Conservation (phyloP, 169 alveolate species). For the Theileria equi region DNA sequence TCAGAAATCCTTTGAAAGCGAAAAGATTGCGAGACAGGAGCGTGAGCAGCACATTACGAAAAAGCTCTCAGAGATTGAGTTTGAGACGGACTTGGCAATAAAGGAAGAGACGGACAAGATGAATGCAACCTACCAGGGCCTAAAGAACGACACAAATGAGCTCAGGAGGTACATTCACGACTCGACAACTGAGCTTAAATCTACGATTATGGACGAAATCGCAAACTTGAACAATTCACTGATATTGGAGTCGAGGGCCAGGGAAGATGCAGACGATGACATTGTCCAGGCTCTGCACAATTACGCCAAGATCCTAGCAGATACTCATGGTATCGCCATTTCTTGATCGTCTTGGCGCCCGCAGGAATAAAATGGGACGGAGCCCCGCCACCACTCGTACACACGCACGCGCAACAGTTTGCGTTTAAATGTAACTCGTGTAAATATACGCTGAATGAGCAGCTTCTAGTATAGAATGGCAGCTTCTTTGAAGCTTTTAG, state of each 20-base stretch:
- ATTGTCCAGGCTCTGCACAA: conserved; percentile 87
- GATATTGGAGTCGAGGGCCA: conserved; percentile 79
- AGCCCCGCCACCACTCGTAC: no score
- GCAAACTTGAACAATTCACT: conserved; percentile 76
- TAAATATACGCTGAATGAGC: no score
- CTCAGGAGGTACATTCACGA: conserved; percentile 46
- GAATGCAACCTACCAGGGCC: conserved; percentile 25
- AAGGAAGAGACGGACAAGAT: conserved; percentile 49
- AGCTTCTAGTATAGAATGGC: background rate
- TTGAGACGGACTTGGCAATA: conserved; percentile 38
- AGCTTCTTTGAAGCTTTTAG: conserved; percentile 1
- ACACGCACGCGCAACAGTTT: no score
- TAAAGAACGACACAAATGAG: conserved; percentile 38
- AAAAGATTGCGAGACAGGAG: conserved; percentile 50
- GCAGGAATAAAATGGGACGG: no score
- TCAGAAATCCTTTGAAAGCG: conserved; percentile 55
- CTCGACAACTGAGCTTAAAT: conserved; percentile 63
- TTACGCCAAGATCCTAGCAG: conserved; percentile 74
- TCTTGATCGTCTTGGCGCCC: no score
- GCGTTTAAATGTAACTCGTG: no score
- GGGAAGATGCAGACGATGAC: conserved; percentile 88
- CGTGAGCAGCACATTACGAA: conserved; percentile 61
- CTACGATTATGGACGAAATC: conserved; percentile 74
- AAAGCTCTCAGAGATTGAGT: conserved; percentile 49
- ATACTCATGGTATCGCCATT: no score